Base-by-base conservation (phyloP, 2,329 filamentous ascomycete species). In the Alternaria dauci region DNA sequence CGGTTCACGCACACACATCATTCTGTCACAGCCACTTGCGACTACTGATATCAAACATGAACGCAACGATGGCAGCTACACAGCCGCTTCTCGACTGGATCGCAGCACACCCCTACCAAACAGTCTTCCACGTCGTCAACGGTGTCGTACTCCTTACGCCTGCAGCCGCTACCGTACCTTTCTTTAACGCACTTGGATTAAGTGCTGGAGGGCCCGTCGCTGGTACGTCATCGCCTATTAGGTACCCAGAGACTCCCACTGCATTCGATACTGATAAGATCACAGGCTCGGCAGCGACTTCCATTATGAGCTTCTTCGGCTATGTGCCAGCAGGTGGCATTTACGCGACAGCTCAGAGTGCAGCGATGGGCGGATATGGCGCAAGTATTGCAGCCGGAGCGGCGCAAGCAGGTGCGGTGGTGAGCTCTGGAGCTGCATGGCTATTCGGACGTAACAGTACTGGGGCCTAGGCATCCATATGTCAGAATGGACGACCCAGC, bases 341-440 rank as follows among this genome's bases (percentile, higher is more conserved):
- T 8, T 73, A 68, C 34, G 72, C 75, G 1, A 68, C 62, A 12
- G 41, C 70, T 4, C 70, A 76, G 52, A 76, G 73, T 46, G 75
- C 72, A 9, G 71, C 70, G 5, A 77, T 76, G 75, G 72, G 72
- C 4, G 75, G 74, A 4, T 76, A 71, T 39, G 73, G 75, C 6
- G 72, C 62, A 5, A 58, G 66, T 30, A 52, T 67, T 52, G 71
- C 67, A 28, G 66, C 65, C 8, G 69, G 66, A 2, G 61, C 62
- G 14, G 66, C 67, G 5, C 66, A 72, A 42, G 69, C 59, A 26
- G 68, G 68, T n/a, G 70, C 71, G 30, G 38, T 65, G 39, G 32
- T 64, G 9, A 62, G 60, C 14, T 67, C 68, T 18, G 55, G 58
- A 9, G 41, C 53, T 18, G 63, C 61, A 12, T 70, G 59, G 60